Conservation (phyloP, 331 rosid species). For the Rosa hybrid region DNA sequence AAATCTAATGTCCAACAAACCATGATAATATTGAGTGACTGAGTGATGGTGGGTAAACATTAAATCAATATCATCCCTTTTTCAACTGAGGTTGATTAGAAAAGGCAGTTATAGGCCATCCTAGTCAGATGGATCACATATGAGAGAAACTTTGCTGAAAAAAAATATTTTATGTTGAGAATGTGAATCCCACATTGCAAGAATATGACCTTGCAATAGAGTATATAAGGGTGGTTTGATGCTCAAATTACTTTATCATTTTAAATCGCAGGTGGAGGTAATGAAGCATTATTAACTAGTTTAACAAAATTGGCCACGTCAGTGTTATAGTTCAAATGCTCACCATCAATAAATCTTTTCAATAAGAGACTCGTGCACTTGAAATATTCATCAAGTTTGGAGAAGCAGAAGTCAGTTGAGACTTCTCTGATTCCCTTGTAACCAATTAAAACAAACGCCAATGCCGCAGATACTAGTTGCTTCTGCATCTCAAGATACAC, state of each 20-base stretch:
- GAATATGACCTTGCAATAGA: not conserved
- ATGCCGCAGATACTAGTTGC: slow-evolving; percentile 61
- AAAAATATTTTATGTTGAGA: not conserved
- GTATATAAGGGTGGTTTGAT: not conserved
- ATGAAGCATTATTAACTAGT: not conserved
- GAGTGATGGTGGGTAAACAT: not conserved
- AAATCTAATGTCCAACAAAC: not conserved
- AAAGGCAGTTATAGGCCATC: not conserved
- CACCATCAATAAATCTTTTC: slow-evolving; percentile 60
- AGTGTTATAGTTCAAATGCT: slow-evolving; percentile 31
- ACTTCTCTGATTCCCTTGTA: slow-evolving; percentile 69
- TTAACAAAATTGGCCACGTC: slow-evolving; percentile 9
- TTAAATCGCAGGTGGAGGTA: not conserved
- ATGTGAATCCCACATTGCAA: too few species aligned
- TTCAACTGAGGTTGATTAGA: not conserved
- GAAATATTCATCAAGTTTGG: slow-evolving; percentile 64
- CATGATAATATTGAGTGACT: not conserved
- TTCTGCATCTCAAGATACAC: slow-evolving; percentile 48
- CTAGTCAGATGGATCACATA: not conserved
- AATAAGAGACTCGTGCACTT: slow-evolving; percentile 51
- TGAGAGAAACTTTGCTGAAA: not conserved
- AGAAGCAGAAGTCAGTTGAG: slow-evolving; percentile 59
- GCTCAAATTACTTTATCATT: not conserved
- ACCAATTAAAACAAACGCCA: slow-evolving; percentile 68
- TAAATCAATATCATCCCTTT: not conserved